Evolutionary conservation across 2,329 filamentous ascomycete genomes (phyloP).

Genomic region (Graphilbum sp.): DNA sequence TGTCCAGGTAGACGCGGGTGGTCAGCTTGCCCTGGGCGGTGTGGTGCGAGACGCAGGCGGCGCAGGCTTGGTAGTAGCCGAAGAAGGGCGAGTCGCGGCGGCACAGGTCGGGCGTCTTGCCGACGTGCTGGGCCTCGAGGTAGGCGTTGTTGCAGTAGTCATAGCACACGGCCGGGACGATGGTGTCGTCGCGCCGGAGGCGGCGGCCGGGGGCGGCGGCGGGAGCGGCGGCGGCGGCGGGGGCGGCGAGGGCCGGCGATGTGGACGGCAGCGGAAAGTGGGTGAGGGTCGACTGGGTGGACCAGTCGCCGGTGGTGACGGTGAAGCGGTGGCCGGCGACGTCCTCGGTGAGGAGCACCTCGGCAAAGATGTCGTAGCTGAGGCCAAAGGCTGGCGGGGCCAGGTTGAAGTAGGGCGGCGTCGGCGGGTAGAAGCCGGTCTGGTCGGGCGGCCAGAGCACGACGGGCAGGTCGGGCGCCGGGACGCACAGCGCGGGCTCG

Average conservation of each 20-base stretch:
- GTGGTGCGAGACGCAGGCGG: constrained; percentile 21
- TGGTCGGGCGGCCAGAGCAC: constrained; percentile 26
- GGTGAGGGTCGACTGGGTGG: constrained; percentile 31
- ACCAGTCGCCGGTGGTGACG: constrained; percentile 38
- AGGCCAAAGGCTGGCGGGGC: constrained; percentile 46
- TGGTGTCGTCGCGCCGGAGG: constrained; percentile 22
- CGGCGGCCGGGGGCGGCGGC: not conserved
- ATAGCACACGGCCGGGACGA: constrained; percentile 32
- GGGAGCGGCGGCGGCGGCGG: not conserved
- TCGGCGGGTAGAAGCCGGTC: constrained; percentile 34
- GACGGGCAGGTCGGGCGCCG: constrained; percentile 19
- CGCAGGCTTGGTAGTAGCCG: constrained; percentile 20
- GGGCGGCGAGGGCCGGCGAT: not conserved
- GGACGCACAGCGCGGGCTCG: constrained; percentile 25
- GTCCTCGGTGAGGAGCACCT: constrained; percentile 20
- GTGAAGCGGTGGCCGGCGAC: constrained; percentile 19
- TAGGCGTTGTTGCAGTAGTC: constrained; percentile 32
- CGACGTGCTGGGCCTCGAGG: constrained; percentile 27
- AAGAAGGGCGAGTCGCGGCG: constrained; percentile 22
- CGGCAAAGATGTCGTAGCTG: constrained; percentile 42
- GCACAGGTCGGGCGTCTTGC: constrained; percentile 33
- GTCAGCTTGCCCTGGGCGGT: constrained; percentile 13
- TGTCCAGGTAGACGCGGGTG: constrained; percentile 18
- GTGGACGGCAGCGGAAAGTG: constrained; percentile 18
- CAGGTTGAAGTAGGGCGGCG: constrained; percentile 47